Evolutionary conservation across 2,329 filamentous ascomycete species (phyloP), one percentile per base, ranked within the genome.

Genomic region (Colletotrichum caudatum): DNA sequence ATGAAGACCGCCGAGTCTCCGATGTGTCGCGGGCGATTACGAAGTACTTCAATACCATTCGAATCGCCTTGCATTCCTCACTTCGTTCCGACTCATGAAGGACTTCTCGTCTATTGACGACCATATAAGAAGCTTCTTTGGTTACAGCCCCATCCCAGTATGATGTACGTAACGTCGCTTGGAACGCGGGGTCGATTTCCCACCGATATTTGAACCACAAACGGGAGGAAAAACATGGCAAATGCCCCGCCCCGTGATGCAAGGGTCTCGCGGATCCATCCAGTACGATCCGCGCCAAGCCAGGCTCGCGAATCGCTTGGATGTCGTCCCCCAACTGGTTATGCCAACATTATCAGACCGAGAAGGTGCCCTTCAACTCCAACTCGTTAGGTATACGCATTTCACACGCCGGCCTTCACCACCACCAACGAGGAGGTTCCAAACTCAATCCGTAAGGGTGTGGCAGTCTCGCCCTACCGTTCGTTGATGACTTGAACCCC

Each of bases 251-350:
- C 46, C n/a, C 64, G 29, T 64, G 60, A 56, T 64, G 48, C 71
- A 73, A 59, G 71, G 72, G 50, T 72, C 39, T 62, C 64, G 60
- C 57, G 69, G 60, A 59, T 48, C 69, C 48, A 64, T 48, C 69
- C 48, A 64, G 53, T 12, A 23, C 59, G 59, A 63, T 65, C 64
- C 60, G 57, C 54, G 64, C 72, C 60, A 67, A 63, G 67, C 46
- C 46, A 48, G 46, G 14, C 57, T 71, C 69, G 69, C 69, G 64
- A 63, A 68, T 68, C 64, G 63, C 53, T 67, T 35, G 56, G 33
- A 29, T 37, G 37, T 54, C n/a, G 53, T 60, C 54, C 54, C 29
- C 53, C 39, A 33, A 60, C 53, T 60, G 51, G 48, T 69, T 59
- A 72, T 60, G 60, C 69, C 37, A 41, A 56, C 26, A 69, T 44